phyloP scores from a whole-genome alignment of 129 eudicot genomes.

The Artemisia tridentata region DNA sequence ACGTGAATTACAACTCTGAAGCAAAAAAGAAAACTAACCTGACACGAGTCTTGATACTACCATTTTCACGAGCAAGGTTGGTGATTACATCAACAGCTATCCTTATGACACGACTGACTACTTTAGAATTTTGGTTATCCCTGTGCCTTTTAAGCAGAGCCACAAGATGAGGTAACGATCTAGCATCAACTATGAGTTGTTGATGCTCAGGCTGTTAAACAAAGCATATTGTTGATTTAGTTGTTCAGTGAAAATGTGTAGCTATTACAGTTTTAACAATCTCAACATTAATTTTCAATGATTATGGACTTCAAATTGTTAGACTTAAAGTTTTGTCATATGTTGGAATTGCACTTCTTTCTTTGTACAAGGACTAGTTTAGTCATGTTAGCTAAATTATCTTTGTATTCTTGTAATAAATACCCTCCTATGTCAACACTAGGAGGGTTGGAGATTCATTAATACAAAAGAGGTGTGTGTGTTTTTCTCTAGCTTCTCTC shows the following conservation, averaged over 20 bases:
- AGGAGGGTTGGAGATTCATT: too few relatives aligned
- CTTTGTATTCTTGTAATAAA: too few relatives aligned
- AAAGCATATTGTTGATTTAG: neutral
- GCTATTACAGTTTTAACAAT: neutral
- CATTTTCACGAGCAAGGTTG: constrained; percentile 91
- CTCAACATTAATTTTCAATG: too few relatives aligned
- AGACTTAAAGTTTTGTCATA: too few relatives aligned
- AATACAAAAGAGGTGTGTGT: too few relatives aligned
- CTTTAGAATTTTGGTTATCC: constrained; percentile 40
- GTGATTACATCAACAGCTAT: constrained; percentile 92
- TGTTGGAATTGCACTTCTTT: too few relatives aligned
- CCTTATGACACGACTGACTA: constrained; percentile 62
- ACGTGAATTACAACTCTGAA: neutral
- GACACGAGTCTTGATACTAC: constrained; percentile 70
- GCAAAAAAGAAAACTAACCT: constrained; percentile 43
- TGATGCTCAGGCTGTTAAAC: constrained; percentile 79
- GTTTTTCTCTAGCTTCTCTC: too few relatives aligned
- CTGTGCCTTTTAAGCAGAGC: constrained; percentile 56
- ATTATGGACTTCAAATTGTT: neutral
- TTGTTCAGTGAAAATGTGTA: neutral
- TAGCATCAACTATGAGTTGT: constrained; percentile 80
- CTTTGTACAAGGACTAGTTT: too few relatives aligned
- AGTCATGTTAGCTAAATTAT: too few relatives aligned
- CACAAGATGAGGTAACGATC: constrained; percentile 83
- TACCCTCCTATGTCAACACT: too few relatives aligned